Evolutionary conservation across 177 flowering plant genomes (phyloP), one percentile per base, ranked within the genome.

Genomic region (Vitis hybrid): DNA sequence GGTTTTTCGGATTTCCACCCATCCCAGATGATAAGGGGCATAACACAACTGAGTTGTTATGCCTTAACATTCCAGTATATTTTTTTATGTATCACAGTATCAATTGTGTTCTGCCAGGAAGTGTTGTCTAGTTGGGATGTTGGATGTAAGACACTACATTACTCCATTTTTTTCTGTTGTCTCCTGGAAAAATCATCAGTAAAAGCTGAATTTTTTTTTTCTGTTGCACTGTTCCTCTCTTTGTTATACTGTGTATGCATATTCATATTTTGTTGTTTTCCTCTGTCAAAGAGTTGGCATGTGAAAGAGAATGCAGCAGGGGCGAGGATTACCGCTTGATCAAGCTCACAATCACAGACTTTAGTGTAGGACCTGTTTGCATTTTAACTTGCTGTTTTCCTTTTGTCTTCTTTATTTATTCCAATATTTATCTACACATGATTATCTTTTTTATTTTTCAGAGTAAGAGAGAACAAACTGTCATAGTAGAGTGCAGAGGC

Each of bases 261-360:
- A 58, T 68, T 48, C 49, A 15, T 34, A 6, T 51, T 54, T 56
- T 56, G 15, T 60, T 30, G 4, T 65, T 70, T 68, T 62, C 32
- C 14, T 7, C 66, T 45, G 50, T 19, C n/a, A 52, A 69, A 93
- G 98, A 93, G 77, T 63, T 96, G 57, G 86, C 85, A 14, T 96
- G 99, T 68, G 98, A 96, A 70, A 85, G 91, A 75, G 99, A 96
- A 79, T 96, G 99, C 83, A 96, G 99, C 88, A 85, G 94, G 80
- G 98, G 99, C 55, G 99, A 96, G 87, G 99, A 96, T 80, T 92
- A 89, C 79, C 91, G 98, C 55, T 68, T 96, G 83, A 81, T 96
- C 80, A 92, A 91, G 84, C 98, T 96, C 71, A 82, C 90, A 30
- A 84, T 96, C 71, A 84, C 71, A 51, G 97, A 96, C 76, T 96